Base-by-base conservation (phyloP, 2,329 filamentous ascomycete species). In the Tympanopsis confertula region DNA sequence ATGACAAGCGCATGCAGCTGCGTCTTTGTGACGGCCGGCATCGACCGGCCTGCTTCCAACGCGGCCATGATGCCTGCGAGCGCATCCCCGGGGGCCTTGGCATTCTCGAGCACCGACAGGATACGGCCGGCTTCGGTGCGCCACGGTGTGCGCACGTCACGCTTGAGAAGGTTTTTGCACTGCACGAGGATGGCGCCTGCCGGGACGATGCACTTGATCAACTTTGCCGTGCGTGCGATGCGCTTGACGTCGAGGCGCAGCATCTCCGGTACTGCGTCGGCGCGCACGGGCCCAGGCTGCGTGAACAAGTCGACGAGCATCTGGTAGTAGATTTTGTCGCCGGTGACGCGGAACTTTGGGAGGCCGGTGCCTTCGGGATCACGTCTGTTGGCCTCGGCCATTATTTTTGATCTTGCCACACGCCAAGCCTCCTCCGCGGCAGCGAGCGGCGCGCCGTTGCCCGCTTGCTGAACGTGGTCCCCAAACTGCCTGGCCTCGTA, bases 81-180 rank as follows among this genome's bases (percentile, higher is more conserved):
- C 3, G 66, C 69, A 13, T 69, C 62, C 30, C 76, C 72, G 2
- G 66, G 47, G 2, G 58, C 47, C 40, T 61, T 66, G 2, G 69
- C 60, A 30, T 67, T 71, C 44, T 82, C 78, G 10, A 88, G 69
- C 1, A 85, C 72, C 1, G 72, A 61, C 63, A 82, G 74, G 45
- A 88, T 74, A n/a, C 83, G 75, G 3, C 66, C 63, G 0, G 82
- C 81, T 56, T 88, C 81, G 18, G 67, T 73, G 56, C 80, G 85
- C 85, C 85, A 91, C 15, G 81, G 76, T 12, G 73, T 72, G 33
- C 85, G 76, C 3, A 86, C 82, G 50, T 89, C 84, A 13, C 85
- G 76, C 58, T 87, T 88, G 20, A 91, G 69, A 5, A 89, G 65
- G 47, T 87, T 89, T 63, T 91, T 91, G 56, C 80, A 82, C 37